Evolutionary conservation across 2,329 filamentous ascomycete species (phyloP).

Genomic region (Hypoxylon sp.): DNA sequence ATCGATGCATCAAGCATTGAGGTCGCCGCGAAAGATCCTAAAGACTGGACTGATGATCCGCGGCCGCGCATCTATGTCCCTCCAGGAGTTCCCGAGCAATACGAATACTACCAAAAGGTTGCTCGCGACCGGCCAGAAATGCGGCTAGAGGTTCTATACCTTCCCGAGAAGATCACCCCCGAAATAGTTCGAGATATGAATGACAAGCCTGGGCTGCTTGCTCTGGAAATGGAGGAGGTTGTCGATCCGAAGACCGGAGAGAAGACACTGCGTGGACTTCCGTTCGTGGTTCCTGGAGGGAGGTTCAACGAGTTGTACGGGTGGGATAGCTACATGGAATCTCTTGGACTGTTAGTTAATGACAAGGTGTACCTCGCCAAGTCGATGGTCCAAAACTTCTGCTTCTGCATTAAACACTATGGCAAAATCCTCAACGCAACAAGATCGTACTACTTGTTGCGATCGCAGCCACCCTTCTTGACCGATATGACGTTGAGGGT

Average conservation of each 20-base stretch:
- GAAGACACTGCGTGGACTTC: conserved; percentile 80
- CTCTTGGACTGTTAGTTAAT: conserved; percentile 87
- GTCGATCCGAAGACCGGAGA: conserved; percentile 76
- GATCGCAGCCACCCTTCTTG: conserved; percentile 95
- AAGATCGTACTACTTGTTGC: conserved; percentile 91
- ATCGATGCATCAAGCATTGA: conserved; percentile 93
- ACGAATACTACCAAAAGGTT: conserved; percentile 87
- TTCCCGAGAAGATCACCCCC: conserved; percentile 82
- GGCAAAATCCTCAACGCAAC: conserved; percentile 99
- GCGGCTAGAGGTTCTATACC: conserved; percentile 84
- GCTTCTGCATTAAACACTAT: conserved; percentile 98
- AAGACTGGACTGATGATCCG: conserved; percentile 94
- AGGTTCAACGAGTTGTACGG: conserved; percentile 98
- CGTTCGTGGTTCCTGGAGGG: conserved; percentile 97
- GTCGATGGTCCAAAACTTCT: conserved; percentile 95
- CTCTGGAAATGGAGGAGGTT: conserved; percentile 87
- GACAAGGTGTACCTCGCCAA: conserved; percentile 90
- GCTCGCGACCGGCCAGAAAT: conserved; percentile 85
- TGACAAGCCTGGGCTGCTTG: conserved; percentile 86
- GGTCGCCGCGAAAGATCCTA: conserved; percentile 87
- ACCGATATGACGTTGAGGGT: conserved; percentile 97
- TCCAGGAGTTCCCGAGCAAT: conserved; percentile 84
- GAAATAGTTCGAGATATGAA: conserved; percentile 88
- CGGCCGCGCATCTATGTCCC: conserved; percentile 94
- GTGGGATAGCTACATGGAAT: conserved; percentile 99